Evolutionary conservation across 2,329 filamentous ascomycete species (phyloP).

Genomic region (Colletotrichum sp.): DNA sequence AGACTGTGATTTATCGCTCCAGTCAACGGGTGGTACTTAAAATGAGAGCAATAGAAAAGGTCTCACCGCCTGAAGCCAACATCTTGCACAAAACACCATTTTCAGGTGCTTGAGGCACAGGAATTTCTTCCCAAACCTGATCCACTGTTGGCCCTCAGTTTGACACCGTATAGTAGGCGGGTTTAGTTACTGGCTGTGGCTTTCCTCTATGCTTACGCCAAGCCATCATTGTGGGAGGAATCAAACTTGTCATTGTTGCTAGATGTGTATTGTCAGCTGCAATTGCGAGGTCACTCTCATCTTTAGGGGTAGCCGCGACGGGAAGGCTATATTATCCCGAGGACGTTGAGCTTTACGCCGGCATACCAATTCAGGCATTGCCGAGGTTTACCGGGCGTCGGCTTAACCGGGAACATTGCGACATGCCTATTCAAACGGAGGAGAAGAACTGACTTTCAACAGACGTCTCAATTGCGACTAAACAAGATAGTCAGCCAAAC

Average conservation of each 20-base stretch:
- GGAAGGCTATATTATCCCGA: not conserved
- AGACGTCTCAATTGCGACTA: not conserved
- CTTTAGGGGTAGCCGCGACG: not conserved
- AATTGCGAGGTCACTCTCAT: not conserved
- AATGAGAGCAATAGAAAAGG: not conserved
- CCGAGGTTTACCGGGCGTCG: not conserved
- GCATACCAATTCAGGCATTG: not conserved
- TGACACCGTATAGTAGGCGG: not conserved
- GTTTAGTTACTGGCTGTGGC: constrained; percentile 24
- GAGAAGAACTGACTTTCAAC: not conserved
- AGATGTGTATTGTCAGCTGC: not conserved
- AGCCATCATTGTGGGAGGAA: constrained; percentile 35
- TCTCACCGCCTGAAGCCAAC: constrained; percentile 34
- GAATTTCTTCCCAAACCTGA: constrained; percentile 31
- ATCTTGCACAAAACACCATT: constrained; percentile 35
- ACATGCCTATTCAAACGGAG: not conserved
- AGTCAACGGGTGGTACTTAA: not conserved
- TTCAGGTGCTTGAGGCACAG: constrained; percentile 27
- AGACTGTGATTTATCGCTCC: constrained; percentile 24
- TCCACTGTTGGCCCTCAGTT: not conserved
- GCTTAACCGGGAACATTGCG: not conserved
- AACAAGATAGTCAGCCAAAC: not conserved
- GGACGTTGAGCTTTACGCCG: not conserved
- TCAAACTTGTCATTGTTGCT: constrained; percentile 2
- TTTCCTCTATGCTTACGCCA: constrained; percentile 39